Base-by-base conservation (phyloP, 2,329 filamentous ascomycete species). In the Penicillium vulpinum region DNA sequence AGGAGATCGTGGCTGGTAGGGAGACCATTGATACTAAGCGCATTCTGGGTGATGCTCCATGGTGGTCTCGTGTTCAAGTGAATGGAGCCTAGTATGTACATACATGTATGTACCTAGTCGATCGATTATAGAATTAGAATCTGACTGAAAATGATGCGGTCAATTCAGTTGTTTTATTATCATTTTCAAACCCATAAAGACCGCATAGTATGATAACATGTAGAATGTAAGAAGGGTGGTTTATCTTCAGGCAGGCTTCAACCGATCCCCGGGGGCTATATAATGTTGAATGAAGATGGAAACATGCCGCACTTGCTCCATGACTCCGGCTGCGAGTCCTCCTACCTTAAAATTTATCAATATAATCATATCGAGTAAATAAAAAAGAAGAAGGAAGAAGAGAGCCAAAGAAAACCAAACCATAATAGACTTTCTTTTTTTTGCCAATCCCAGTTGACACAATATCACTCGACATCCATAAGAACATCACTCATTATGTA, bases 401-500 rank as follows among this genome's bases (percentile, higher is more conserved):
- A n/a, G n/a, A n/a, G n/a, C n/a, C n/a, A n/a, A 15, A 26, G 8
- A 16, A 4, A 41, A 41, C 2, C 21, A 15, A 40, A 31, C 29
- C 10, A 24, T 7, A 16, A 31, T 16, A 29, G n/a, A n/a, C n/a
- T n/a, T n/a, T n/a, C n/a, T 22, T 24, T 15, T 13, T 16, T 41
- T 41, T 24, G 22, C 9, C 38, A 40, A 18, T 24, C 21, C 9
- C 22, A 41, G 21, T 26, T 24, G 15, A 10, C 13, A 41, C 16
- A 18, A 18, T n/a, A n/a, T 72, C 58, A 72, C 41, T 74, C 71
- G 38, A 71, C 66, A 40, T 74, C 71, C 70, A 74, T 70, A 29
- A 75, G 60, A 10, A 73, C 72, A 70, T 83, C 81, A 62, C 80
- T 82, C 81, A 83, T 83, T 28, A 82, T 83, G 60, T 81, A 78